phyloP scores from a whole-genome alignment of 2,329 filamentous ascomycete genomes.

The Ascochyta fabae region DNA sequence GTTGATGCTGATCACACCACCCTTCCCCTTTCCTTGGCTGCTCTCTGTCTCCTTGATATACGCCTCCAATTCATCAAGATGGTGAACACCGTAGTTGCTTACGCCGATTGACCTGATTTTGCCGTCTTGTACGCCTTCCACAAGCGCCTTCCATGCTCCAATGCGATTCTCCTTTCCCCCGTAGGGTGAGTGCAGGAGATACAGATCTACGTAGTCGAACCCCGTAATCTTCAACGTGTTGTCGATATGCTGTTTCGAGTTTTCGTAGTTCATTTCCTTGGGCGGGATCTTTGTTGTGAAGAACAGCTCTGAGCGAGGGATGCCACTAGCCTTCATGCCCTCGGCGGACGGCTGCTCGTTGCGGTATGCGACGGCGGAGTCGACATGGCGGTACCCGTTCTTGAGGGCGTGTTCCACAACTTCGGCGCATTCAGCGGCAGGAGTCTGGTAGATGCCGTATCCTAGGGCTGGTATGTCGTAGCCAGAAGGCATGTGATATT shows the following conservation, averaged over 20 bases:
- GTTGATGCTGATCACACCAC: constrained; percentile 78
- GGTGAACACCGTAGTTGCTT: constrained; percentile 62
- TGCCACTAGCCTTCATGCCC: constrained; percentile 63
- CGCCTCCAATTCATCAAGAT: constrained; percentile 60
- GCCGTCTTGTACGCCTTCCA: constrained; percentile 59
- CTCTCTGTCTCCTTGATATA: constrained; percentile 68
- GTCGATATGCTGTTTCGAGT: constrained; percentile 65
- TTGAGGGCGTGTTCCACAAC: constrained; percentile 66
- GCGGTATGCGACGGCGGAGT: constrained; percentile 68
- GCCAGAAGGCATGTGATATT: constrained; percentile 63
- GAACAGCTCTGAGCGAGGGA: constrained; percentile 68
- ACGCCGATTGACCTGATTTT: constrained; percentile 62
- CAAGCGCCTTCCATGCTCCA: constrained; percentile 61
- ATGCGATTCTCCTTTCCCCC: constrained; percentile 57
- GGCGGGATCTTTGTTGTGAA: constrained; percentile 74
- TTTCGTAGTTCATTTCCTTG: constrained; percentile 64
- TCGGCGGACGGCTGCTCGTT: constrained; percentile 73
- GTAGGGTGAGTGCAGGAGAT: constrained; percentile 61
- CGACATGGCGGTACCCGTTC: constrained; percentile 68
- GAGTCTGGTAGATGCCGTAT: constrained; percentile 60
- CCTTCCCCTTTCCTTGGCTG: constrained; percentile 67
- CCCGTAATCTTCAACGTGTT: constrained; percentile 60
- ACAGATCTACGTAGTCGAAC: constrained; percentile 73
- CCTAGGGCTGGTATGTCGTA: constrained; percentile 67
- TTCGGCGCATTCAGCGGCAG: constrained; percentile 62